Conservation (phyloP, 2,329 filamentous ascomycete genomes). For the Hypoxylon sp. region DNA sequence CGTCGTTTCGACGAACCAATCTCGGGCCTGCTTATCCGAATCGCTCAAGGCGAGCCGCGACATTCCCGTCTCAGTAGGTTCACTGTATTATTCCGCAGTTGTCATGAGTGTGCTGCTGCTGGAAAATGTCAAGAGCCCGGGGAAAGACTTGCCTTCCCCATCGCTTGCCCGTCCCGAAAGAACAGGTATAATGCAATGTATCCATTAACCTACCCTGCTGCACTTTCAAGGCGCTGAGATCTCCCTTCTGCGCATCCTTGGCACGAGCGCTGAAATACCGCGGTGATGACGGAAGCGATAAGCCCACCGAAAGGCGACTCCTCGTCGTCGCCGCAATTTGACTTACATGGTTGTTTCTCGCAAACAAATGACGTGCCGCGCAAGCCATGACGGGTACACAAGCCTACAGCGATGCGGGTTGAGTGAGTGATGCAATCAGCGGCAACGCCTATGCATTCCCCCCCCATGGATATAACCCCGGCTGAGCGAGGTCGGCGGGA, state of each 20-base stretch:
- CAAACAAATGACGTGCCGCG: constrained; percentile 5
- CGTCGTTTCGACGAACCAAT: constrained; percentile 80
- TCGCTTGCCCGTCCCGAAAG: constrained; percentile 75
- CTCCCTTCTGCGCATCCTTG: constrained; percentile 3
- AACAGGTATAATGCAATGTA: constrained; percentile 75
- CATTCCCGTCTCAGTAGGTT: constrained; percentile 80
- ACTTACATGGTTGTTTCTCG: not conserved
- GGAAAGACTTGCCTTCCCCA: constrained; percentile 72
- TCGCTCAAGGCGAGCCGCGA: constrained; percentile 79
- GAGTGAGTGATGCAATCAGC: not conserved
- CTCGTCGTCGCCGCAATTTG: constrained; percentile 5
- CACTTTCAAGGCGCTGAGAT: constrained; percentile 62
- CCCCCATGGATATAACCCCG: not conserved
- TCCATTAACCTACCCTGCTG: constrained; percentile 73
- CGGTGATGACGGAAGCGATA: constrained; percentile 10
- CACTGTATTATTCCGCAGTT: constrained; percentile 54
- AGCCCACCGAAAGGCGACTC: not conserved
- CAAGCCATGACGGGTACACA: constrained; percentile 25
- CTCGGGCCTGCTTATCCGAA: constrained; percentile 77
- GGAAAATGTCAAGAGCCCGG: not conserved
- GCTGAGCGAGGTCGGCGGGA: constrained; percentile 13
- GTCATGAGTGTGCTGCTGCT: constrained; percentile 22
- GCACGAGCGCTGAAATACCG: constrained; percentile 30
- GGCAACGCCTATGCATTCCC: not conserved
- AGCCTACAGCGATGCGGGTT: not conserved